These are phyloP conservation scores for Chaetoscypha palmicola DNA, from an alignment of 2,329 filamentous ascomycete species.

Conservation along the genomic window DNA sequence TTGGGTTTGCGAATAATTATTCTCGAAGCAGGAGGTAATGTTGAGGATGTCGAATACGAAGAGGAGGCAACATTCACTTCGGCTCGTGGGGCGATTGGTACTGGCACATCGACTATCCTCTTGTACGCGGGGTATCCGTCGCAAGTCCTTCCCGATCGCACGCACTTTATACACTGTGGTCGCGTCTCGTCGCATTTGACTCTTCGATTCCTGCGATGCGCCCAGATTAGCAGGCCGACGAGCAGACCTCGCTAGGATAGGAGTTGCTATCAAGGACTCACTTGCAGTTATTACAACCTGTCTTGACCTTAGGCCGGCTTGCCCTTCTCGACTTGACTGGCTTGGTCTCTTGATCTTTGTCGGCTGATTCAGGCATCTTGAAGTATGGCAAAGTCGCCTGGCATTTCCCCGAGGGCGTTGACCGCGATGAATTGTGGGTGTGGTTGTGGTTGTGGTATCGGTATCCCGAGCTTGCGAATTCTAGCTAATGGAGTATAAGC, in stretches of 20 bases:
- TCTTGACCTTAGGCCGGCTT: constrained; percentile 51
- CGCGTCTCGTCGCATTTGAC: constrained; percentile 62
- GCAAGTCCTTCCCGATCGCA: constrained; percentile 51
- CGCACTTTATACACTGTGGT: constrained; percentile 53
- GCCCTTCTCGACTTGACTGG: constrained; percentile 20
- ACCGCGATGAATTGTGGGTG: background rate
- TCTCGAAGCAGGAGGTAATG: constrained; percentile 4
- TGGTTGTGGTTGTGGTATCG: too few relatives aligned
- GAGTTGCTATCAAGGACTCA: constrained; percentile 33
- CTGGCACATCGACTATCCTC: constrained; percentile 14
- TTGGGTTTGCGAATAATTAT: constrained; percentile 2
- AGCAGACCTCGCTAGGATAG: background rate
- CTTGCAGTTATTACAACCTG: constrained; percentile 63
- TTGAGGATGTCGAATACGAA: constrained; percentile 5
- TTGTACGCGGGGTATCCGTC: constrained; percentile 46
- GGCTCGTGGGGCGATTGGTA: constrained; percentile 24
- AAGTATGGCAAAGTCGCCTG: background rate
- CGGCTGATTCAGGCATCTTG: constrained; percentile 6
- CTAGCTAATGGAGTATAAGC: too few relatives aligned
- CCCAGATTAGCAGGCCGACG: background rate
- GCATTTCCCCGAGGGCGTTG: background rate
- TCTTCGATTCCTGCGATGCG: constrained; percentile 43
- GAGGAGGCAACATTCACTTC: constrained; percentile 1
- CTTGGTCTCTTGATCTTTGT: constrained; percentile 7
- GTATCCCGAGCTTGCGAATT: too few relatives aligned